Evolutionary conservation across 177 flowering plant genomes (phyloP), one percentile per base, ranked within the genome.

Genomic region (Vitis hybrid): DNA sequence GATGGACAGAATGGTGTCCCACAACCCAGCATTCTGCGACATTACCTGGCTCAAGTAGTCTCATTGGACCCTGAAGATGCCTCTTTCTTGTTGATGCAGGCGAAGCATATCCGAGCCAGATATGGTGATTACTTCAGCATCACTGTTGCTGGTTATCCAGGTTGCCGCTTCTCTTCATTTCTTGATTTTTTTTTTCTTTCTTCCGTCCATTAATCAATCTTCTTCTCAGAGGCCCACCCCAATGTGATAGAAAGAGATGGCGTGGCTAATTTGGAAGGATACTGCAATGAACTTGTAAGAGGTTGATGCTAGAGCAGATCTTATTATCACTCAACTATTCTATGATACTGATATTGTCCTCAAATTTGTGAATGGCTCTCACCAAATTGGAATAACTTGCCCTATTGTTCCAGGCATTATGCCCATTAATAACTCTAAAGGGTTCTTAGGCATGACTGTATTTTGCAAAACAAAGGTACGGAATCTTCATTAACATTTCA

Each of bases 271-370:
- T 56, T 30, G 1, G 97, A 91, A 79, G 84, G 78, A 56, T 95
- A 95, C 74, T 80, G 76, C 10, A 91, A 34, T 51, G 99, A 95
- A 75, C 96, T 95, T 60, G 87, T 67, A 76, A 8, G 72, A 95
- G 98, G 88, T 93, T 76, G 99, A 96, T 85, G 98, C 98, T 56
- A 98, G 99, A 45, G 98, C 91, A n/a, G 98, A 96, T 78, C 79
- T 96, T 52, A 89, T 96, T 68, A 73, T 96, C 66, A 93, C 99
- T 74, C 99, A 96, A 56, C 83, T 96, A 9, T 96, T 96, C 75
- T 96, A 92, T 76, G 99, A 95, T 65, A 87, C 94, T 21, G 94
- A 95, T 78, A 85, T 85, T 65, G 93, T 89, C 81, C 91, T 96
- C 65, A 93, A 96, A 71, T 95, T 95, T 80, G 94, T 91, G 32